Evolutionary conservation across 257 asterid species (phyloP).

Genomic region (Solanum appendiculatum): DNA sequence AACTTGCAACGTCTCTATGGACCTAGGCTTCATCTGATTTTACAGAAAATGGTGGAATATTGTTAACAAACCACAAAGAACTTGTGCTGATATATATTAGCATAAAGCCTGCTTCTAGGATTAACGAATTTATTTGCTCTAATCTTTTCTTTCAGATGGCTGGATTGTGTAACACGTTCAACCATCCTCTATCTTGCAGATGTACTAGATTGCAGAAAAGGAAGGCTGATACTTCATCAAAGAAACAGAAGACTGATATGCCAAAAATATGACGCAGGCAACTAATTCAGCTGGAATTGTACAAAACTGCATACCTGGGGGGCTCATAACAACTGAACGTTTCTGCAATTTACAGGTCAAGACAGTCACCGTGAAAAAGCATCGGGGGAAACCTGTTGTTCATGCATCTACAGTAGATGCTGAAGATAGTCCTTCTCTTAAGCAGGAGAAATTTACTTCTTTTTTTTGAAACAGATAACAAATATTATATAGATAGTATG

Average conservation of each 20-base stretch:
- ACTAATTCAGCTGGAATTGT: background rate
- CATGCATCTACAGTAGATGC: background rate
- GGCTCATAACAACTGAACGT: background rate
- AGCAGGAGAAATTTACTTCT: background rate
- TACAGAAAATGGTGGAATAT: background rate
- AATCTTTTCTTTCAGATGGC: background rate
- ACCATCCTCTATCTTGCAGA: background rate
- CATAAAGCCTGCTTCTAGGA: background rate
- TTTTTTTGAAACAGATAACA: too few species aligned
- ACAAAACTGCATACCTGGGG: background rate
- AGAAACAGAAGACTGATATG: background rate
- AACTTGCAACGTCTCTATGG: background rate
- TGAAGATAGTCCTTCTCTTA: background rate
- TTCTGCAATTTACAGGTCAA: background rate
- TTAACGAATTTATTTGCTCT: background rate
- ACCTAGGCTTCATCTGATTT: background rate
- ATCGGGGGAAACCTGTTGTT: background rate
- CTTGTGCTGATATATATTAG: background rate
- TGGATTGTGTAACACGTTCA: background rate
- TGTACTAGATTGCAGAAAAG: background rate
- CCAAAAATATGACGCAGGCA: background rate
- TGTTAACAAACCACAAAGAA: background rate
- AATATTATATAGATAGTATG: too few species aligned
- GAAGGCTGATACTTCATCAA: background rate
- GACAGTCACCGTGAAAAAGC: background rate